These are phyloP conservation scores for Monosporascus sp. DNA, from an alignment of 2,329 filamentous ascomycete species.

Conservation along the genomic window DNA sequence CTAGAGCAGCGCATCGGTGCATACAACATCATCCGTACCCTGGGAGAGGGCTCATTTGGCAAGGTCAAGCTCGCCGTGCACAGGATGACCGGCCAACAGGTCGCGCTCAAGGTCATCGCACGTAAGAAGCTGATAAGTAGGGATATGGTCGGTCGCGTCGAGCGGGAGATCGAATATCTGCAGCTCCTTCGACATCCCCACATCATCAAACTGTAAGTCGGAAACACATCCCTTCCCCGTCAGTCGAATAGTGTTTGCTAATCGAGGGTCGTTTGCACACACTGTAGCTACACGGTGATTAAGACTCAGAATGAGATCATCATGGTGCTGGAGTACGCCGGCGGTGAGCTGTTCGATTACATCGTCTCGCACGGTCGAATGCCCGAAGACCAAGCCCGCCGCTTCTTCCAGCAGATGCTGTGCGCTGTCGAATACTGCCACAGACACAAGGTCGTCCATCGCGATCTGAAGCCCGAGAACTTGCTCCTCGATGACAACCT, in stretches of 20 bases:
- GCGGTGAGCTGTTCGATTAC: constrained; percentile 95
- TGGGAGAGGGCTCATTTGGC: constrained; percentile 95
- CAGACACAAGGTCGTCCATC: constrained; percentile 96
- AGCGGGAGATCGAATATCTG: constrained; percentile 96
- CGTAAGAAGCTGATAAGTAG: constrained; percentile 92
- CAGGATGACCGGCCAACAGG: constrained; percentile 86
- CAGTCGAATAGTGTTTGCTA: constrained; percentile 13
- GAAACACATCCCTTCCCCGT: background rate
- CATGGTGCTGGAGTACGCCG: constrained; percentile 98
- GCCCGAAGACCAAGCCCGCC: constrained; percentile 85
- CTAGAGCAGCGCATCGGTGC: constrained; percentile 82
- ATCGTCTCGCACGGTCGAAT: constrained; percentile 92
- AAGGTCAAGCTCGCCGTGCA: constrained; percentile 98
- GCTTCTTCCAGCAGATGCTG: constrained; percentile 98
- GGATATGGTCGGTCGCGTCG: constrained; percentile 96
- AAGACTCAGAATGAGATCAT: constrained; percentile 93
- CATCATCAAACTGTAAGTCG: constrained; percentile 89
- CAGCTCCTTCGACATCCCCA: constrained; percentile 93
- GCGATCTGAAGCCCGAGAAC: constrained; percentile 96
- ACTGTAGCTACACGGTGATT: constrained; percentile 81
- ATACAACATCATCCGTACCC: constrained; percentile 83
- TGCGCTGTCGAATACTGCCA: constrained; percentile 99
- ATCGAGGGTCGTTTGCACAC: constrained; percentile 5
- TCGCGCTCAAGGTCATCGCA: constrained; percentile 96
- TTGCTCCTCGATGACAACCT: constrained; percentile 88